Percentiles rank a stretch among this genome's conserved stretches.
Evolutionary conservation across 441 rosid species (phyloP).

Genomic region (Populus trichocarpa): DNA sequence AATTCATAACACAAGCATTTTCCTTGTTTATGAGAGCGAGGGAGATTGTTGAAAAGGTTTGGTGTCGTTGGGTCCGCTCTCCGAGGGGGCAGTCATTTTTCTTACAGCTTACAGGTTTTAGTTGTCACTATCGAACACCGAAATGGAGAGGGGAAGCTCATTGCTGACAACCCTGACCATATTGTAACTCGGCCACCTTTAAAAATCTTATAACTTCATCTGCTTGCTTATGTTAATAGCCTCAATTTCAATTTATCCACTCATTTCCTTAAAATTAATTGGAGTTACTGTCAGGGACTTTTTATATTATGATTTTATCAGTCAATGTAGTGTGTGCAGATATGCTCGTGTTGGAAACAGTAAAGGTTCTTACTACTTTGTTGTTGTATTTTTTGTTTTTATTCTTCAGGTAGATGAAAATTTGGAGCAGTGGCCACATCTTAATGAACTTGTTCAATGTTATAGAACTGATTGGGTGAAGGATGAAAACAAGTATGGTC

Average conservation of each 20-base stretch:
- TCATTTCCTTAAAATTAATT: not conserved
- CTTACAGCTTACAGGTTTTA: not conserved
- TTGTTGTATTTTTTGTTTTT: not conserved
- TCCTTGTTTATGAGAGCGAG: not conserved
- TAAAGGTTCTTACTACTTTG: not conserved
- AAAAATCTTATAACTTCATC: not conserved
- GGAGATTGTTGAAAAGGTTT: not conserved
- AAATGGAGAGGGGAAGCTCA: not conserved
- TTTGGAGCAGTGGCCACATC: constrained; percentile 97
- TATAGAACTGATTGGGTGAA: constrained; percentile 91
- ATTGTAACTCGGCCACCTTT: too few species aligned
- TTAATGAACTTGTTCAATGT: constrained; percentile 82
- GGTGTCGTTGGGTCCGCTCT: not conserved
- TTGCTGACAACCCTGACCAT: not conserved
- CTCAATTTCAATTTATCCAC: not conserved
- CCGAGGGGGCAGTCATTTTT: not conserved
- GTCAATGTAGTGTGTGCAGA: not conserved
- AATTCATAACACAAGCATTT: not conserved
- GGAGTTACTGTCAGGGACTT: not conserved
- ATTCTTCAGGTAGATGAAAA: constrained; percentile 72
- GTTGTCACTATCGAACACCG: not conserved
- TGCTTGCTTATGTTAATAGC: not conserved
- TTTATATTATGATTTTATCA: not conserved
- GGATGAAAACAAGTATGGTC: constrained; percentile 94
- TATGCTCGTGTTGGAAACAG: not conserved